A percentile compares a stretch with the other conserved stretches of the same genome.
phyloP scores from a whole-genome alignment of 495 filamentous ascomycete species.

The Penicillium angulare region DNA sequence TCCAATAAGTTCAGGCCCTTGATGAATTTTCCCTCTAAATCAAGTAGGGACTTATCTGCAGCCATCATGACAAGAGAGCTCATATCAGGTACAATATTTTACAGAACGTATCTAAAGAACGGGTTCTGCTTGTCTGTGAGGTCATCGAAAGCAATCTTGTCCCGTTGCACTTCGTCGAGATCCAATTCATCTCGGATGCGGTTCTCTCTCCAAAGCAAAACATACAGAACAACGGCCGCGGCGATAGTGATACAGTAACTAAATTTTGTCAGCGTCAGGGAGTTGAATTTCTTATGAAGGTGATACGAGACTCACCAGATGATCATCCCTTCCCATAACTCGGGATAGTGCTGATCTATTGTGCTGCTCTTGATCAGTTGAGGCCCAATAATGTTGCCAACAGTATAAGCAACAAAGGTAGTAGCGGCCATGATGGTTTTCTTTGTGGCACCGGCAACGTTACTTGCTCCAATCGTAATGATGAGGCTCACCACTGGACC shows the following conservation, averaged over 20 bases:
- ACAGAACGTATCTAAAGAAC: slow-evolving; percentile 72
- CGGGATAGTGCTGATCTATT: slow-evolving; percentile 63
- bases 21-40: no score
- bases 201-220: slow-evolving; percentile 58
- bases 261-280: neutral
- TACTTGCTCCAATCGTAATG: slow-evolving; percentile 66
- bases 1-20: no score
- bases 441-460: slow-evolving; percentile 76
- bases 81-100: no score
- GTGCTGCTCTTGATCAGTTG: slow-evolving; percentile 63
- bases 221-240: slow-evolving; percentile 53
- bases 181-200: slow-evolving; percentile 41
- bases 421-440: slow-evolving; percentile 70
- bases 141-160: slow-evolving; percentile 66
- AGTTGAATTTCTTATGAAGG: neutral
- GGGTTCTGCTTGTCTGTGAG: slow-evolving; percentile 75
- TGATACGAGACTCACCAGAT: slow-evolving; percentile 54
- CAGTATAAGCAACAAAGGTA: slow-evolving; percentile 72
- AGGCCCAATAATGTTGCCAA: slow-evolving; percentile 73
- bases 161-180: slow-evolving; percentile 59
- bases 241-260: slow-evolving; percentile 69
- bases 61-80: no score
- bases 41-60: no score
- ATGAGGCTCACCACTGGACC: slow-evolving; percentile 64
- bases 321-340: slow-evolving; percentile 67